These are phyloP conservation scores for Aaosphaeria arxii DNA, from an alignment of 2,329 filamentous ascomycete genomes.

Conservation along the genomic window DNA sequence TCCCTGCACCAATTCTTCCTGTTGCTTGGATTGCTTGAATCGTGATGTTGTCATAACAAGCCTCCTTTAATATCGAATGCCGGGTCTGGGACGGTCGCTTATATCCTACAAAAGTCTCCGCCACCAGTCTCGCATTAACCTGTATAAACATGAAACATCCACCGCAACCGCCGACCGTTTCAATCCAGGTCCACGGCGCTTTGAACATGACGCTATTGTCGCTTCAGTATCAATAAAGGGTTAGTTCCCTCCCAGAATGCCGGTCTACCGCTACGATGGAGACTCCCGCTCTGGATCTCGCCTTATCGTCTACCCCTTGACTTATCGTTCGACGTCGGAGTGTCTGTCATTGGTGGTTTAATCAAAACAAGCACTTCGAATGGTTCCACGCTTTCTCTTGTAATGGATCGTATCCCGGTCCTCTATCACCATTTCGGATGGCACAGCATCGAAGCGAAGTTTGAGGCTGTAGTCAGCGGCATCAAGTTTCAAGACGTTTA, in stretches of 20 bases:
- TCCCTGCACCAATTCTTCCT: neutral
- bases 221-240: constrained; percentile 12
- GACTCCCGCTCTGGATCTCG: constrained; percentile 6
- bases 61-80: constrained; percentile 5
- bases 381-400: constrained; percentile 4
- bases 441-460: constrained; percentile 16
- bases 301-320: constrained; percentile 14
- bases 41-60: neutral
- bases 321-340: constrained; percentile 7
- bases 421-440: constrained; percentile 12
- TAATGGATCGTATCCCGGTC: constrained; percentile 1
- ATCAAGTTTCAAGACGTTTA: constrained; percentile 34
- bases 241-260: constrained; percentile 6
- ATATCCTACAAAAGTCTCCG: constrained; percentile 2
- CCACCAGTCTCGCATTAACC: constrained; percentile 16
- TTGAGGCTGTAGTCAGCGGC: constrained; percentile 9
- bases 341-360: constrained; percentile 26
- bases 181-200: constrained; percentile 30
- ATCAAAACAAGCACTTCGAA: constrained; percentile 16
- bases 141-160: constrained; percentile 30
- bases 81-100: constrained; percentile 6
- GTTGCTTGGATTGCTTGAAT: neutral
- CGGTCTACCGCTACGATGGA: constrained; percentile 19
- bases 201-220: constrained; percentile 17
- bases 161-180: constrained; percentile 26